Base-by-base conservation (phyloP, 2,329 filamentous ascomycete genomes). In the Hysterium pulicare region DNA sequence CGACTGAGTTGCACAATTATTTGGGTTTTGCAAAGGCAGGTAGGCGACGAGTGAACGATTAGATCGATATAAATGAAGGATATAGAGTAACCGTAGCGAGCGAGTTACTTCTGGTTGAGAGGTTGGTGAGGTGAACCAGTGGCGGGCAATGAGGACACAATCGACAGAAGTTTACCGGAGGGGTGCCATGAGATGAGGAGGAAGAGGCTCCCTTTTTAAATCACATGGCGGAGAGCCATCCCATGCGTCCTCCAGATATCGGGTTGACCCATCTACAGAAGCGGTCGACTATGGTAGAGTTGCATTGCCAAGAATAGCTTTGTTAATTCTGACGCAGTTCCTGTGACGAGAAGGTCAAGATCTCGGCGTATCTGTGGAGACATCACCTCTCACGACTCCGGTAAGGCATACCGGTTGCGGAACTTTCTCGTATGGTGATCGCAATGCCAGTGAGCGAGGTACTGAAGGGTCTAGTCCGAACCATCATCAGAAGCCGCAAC, bases 61-160 rank as follows among this genome's bases (percentile, higher is more conserved):
- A 47, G 44, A 40, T 31, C 28, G 46, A 46, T 53, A 48, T 52
- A 55, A 61, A 53, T 51, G 55, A 58, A 51, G 48, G 54, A 48
- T 37, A 53, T 47, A 62, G 47, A 52, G 56, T 50, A 64, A 64
- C 62, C 62, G 58, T 66, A 66, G 57, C 61, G 62, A 65, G 56
- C 51, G 62, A 66, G 62, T 57, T 65, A 50, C 58, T 51, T 32
- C 47, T 57, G 51, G 42, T 37, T 22, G n/a, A 46, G 44, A 44
- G 46, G 45, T 40, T 47, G 46, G 51, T 43, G 19, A 44, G 47
- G 21, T 33, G 41, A 46, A 49, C 49, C 50, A 40, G 40, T 42
- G 49, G 46, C 32, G 50, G 49, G 46, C 30, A n/a, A n/a, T n/a
- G 43, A 19, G n/a, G 33, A 42, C 30, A 32, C 42, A 49, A 10